A percentile compares a stretch with the other conserved stretches of the same genome.
phyloP scores from a whole-genome alignment of 2,329 filamentous ascomycete genomes.

The Talaromyces sp. region DNA sequence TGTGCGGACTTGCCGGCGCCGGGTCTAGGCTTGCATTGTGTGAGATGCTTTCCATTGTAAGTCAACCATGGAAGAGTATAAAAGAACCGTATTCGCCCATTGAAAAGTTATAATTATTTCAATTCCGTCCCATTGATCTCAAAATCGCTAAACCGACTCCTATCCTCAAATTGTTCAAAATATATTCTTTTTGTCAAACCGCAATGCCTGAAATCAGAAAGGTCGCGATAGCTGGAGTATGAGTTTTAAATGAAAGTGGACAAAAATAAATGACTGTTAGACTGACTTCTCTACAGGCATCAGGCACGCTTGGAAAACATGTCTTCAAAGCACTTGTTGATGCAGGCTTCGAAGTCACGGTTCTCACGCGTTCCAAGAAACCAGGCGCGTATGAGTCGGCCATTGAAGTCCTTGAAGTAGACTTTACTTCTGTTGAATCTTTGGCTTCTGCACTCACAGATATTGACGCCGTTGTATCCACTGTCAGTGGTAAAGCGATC shows the following conservation, averaged over 20 bases:
- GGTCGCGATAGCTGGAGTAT: neutral
- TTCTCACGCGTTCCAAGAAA: neutral
- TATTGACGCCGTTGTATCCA: neutral
- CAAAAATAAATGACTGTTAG: neutral
- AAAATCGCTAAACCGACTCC: neutral
- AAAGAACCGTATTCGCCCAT: neutral
- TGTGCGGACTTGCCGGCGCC: neutral
- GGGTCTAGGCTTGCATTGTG: neutral
- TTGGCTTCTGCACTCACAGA: neutral
- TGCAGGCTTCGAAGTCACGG: neutral
- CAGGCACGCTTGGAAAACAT: neutral
- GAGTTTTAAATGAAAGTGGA: neutral
- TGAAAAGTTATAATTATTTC: neutral
- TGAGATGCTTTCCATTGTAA: neutral
- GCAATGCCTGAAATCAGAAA: neutral
- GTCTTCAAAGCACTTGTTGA: neutral
- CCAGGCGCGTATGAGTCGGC: neutral
- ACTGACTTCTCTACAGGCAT: neutral
- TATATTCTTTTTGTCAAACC: neutral
- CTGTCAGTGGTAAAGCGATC: neutral
- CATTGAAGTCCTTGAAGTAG: neutral
- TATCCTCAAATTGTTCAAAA: neutral
- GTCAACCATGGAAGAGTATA: neutral
- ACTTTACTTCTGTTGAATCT: neutral
- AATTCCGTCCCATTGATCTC: neutral